Base-by-base conservation (phyloP, 192 early-diverging fungal species). In the Backusella macrospora region DNA sequence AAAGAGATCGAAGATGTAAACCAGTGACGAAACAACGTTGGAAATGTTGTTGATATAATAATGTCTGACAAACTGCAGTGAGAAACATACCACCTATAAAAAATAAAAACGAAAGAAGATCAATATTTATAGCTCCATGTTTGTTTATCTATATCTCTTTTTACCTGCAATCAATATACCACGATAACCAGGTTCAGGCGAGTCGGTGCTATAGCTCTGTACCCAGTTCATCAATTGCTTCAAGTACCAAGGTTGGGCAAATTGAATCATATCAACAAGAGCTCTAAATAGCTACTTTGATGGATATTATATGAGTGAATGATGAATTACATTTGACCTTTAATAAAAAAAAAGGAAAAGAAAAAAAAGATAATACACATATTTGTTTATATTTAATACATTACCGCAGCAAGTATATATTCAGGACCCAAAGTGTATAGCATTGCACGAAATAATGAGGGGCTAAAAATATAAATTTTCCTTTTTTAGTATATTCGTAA, bases 21-120 rank as follows among this genome's bases (percentile, higher is more conserved):
- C 92, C 89, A 1, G 88, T 89, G 15, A 85, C 79, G 76, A 93
- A 87, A 73, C 92, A 93, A 63, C 87, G 75, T 70, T 95, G 93
- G 82, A 95, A 94, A 85, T 96, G 94, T 73, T 95, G 95, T 72
- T 96, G 94, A 39, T 95, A 83, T 6, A 94, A 81, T 21, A 90
- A 75, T 4, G 96, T 94, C 79, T 96, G 93, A 7, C 82, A 71
- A n/a, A 92, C 42, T 70, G 91, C 91, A 45, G 90, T 84, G 34
- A 83, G 12, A 40, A 96, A 84, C 94, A 98, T 96, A 55, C 87
- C 62, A 4, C 78, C 84, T 86, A 42, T 38, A 39, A 1, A 18
- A 48, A 34, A 3, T 6, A 14, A 42, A 23, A 40, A 43, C 38
- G 29, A 71, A 73, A 21, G 29, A 55, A 65, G 16, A 46, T 9